Percentiles rank a stretch among this genome's conserved stretches.
These are phyloP conservation scores for Plasmodium vivax DNA, from an alignment of 169 alveolate genomes.

Conservation along the genomic window DNA sequence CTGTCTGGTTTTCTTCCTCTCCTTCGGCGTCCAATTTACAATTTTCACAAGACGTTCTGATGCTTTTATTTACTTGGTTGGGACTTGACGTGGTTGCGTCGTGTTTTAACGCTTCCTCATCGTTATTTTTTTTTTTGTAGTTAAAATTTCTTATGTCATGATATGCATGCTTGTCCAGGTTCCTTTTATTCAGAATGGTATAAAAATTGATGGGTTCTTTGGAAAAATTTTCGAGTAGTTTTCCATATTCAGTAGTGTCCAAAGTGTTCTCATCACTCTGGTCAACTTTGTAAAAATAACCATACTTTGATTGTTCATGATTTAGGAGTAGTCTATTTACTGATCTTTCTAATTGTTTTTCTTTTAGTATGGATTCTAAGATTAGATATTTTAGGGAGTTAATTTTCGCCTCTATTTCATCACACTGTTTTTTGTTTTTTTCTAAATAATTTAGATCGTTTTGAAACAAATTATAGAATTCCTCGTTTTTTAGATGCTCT, in stretches of 20 bases:
- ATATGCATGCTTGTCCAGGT: constrained; percentile 63
- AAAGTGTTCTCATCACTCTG: constrained; percentile 57
- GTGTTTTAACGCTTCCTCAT: constrained; percentile 6
- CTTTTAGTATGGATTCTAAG: constrained; percentile 62
- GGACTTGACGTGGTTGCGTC: constrained; percentile 15
- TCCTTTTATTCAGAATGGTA: constrained; percentile 54
- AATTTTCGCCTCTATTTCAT: constrained; percentile 61
- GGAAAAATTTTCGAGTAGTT: constrained; percentile 59
- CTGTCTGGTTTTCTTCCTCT: constrained; percentile 2
- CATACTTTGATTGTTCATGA: constrained; percentile 68
- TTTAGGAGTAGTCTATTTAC: constrained; percentile 55
- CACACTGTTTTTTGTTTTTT: constrained; percentile 58
- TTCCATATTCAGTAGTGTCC: constrained; percentile 70
- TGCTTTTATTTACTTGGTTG: constrained; percentile 27
- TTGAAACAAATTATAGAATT: constrained; percentile 43
- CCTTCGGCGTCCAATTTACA: not conserved
- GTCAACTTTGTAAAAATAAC: constrained; percentile 54
- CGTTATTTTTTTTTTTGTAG: constrained; percentile 27
- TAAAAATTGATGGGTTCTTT: constrained; percentile 59
- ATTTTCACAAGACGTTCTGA: not conserved
- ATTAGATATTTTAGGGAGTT: constrained; percentile 47
- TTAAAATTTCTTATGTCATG: constrained; percentile 70
- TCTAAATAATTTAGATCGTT: constrained; percentile 61
- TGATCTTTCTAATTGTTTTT: constrained; percentile 65
- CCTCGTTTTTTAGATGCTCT: constrained; percentile 39